Evolutionary conservation across 2,329 filamentous ascomycete genomes (phyloP).

Genomic region (Scytalidium sp.): DNA sequence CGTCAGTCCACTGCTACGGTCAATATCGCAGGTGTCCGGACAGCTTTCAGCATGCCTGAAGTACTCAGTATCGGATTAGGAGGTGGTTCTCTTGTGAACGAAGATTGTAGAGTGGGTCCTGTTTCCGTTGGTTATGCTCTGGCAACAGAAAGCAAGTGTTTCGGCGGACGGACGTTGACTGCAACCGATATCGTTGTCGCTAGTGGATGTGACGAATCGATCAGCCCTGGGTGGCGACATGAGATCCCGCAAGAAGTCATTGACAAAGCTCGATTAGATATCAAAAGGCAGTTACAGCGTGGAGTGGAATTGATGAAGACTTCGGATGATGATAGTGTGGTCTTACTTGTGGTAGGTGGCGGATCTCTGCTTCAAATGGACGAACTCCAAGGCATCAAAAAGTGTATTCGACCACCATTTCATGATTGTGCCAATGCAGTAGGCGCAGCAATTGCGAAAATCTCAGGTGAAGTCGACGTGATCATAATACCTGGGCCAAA

Average conservation of each 20-base stretch:
- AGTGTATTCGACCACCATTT: constrained; percentile 48
- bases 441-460: constrained; percentile 45
- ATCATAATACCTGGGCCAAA: constrained; percentile 19
- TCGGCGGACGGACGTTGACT: constrained; percentile 51
- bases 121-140: constrained; percentile 53
- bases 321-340: constrained; percentile 43
- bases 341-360: constrained; percentile 55
- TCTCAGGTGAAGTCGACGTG: constrained; percentile 23
- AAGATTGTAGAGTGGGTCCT: constrained; percentile 51
- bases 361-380: constrained; percentile 47
- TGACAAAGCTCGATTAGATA: constrained; percentile 15
- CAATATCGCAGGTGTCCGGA: constrained; percentile 55
- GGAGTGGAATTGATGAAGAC: constrained; percentile 56
- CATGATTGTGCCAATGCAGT: constrained; percentile 58
- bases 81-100: constrained; percentile 45
- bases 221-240: constrained; percentile 3
- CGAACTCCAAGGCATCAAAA: constrained; percentile 46
- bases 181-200: constrained; percentile 44
- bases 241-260: constrained; percentile 12
- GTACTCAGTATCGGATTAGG: constrained; percentile 55
- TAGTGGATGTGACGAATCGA: constrained; percentile 27
- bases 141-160: constrained; percentile 43
- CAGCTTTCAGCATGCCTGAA: constrained; percentile 57
- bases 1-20: constrained; percentile 57
- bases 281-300: constrained; percentile 43